Base-by-base conservation (phyloP, 2,329 filamentous ascomycete species). In the Dothideomycetes sp. region DNA sequence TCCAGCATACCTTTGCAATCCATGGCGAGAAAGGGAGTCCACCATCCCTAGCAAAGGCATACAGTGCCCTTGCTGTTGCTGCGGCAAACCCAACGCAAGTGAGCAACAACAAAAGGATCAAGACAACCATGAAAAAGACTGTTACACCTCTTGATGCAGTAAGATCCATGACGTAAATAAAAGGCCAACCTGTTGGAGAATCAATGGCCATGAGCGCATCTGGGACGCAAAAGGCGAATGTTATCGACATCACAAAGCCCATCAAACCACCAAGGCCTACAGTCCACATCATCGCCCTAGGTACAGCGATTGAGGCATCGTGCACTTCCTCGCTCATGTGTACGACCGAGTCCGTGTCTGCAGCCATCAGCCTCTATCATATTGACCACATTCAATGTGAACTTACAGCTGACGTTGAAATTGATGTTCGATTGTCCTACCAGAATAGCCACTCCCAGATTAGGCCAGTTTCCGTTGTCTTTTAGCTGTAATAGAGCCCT, bases 21-120 rank as follows among this genome's bases (percentile, higher is more conserved):
- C 37, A 38, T 13, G 17, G 30, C 13, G 49, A 47, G 30, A 64
- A 65, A 0, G 64, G 64, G 1, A 67, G 53, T 1, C 64, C 64
- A 3, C 54, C 49, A 39, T 68, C 64, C 18, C 64, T 59, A 11
- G 64, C 62, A 46, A 68, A 67, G 0, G 62, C 61, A 38, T 55
- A 68, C 4, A 60, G 53, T 53, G 65, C 62, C 9, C 65, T 24
- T 20, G 37, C 37, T 11, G 37, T 40, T 3, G 37, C 29, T 2
- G 37, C 37, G 13, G 37, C 15, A 20, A 40, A 40, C 1, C 37
- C 37, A 11, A 33, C 4, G 11, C 20, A 32, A 10, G 28, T 33
- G 16, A 28, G 10, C 5, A 20, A 20, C 3, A 40, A 11, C 4
- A 40, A 29, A 13, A 10, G 12, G 17, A 33, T 10, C 3, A 25